These are phyloP conservation scores for Chaetothyriales sp. DNA, from an alignment of 2,329 filamentous ascomycete genomes.

Conservation along the genomic window DNA sequence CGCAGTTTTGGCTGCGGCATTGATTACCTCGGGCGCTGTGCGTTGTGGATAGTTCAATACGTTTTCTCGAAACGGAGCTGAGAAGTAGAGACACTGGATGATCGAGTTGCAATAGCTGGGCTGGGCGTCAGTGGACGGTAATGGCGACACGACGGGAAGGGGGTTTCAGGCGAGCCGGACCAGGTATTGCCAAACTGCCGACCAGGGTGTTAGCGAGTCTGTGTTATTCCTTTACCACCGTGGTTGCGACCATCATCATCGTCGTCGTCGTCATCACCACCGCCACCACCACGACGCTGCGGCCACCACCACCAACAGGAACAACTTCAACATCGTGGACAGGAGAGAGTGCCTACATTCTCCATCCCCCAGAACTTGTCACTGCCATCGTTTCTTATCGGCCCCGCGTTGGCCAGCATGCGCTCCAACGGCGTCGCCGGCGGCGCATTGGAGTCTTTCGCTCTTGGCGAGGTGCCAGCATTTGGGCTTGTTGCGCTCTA, in stretches of 20 bases:
- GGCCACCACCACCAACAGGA: not conserved
- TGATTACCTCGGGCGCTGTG: slow-evolving; percentile 54
- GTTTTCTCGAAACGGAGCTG: slow-evolving; percentile 79
- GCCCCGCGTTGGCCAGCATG: slow-evolving; percentile 67
- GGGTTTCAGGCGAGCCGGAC: slow-evolving; percentile 36
- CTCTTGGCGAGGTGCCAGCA: slow-evolving; percentile 26
- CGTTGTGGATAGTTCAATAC: slow-evolving; percentile 78
- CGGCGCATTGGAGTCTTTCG: slow-evolving; percentile 45
- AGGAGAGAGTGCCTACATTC: slow-evolving; percentile 52
- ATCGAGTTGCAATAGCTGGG: slow-evolving; percentile 95
- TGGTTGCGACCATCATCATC: not conserved
- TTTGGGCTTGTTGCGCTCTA: slow-evolving; percentile 8
- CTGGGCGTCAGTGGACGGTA: slow-evolving; percentile 17
- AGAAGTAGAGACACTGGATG: slow-evolving; percentile 92
- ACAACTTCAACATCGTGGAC: not conserved
- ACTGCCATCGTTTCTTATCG: slow-evolving; percentile 71
- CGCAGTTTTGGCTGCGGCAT: slow-evolving; percentile 47
- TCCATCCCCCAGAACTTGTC: slow-evolving; percentile 98
- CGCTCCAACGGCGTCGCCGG: slow-evolving; percentile 49
- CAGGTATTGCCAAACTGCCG: slow-evolving; percentile 89
- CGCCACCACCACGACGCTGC: not conserved
- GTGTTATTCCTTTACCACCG: slow-evolving; percentile 1
- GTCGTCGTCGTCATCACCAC: no score
- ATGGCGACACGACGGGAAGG: slow-evolving; percentile 7
- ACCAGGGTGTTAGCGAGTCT: slow-evolving; percentile 19